phyloP scores from a whole-genome alignment of 2,329 filamentous ascomycete genomes.

The Graphiopsis chlorocephala region DNA sequence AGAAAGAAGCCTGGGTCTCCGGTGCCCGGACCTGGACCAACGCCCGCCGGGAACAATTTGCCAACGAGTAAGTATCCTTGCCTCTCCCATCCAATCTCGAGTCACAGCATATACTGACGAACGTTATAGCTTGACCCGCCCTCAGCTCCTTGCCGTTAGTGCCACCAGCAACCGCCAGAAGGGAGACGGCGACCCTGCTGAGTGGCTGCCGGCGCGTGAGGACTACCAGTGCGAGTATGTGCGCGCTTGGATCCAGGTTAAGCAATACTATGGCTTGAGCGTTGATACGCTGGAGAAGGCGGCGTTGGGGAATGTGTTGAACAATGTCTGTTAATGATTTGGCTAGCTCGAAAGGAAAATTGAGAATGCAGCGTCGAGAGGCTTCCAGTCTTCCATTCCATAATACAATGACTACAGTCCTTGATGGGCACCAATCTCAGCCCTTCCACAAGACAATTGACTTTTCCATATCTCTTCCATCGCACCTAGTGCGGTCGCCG shows the following conservation, averaged over 20 bases:
- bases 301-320: slow-evolving; percentile 15
- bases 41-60: slow-evolving; percentile 63
- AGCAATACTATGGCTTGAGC: slow-evolving; percentile 66
- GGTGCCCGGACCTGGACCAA: slow-evolving; percentile 73
- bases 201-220: slow-evolving; percentile 70
- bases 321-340: neutral
- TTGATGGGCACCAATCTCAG: neutral
- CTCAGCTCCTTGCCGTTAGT: slow-evolving; percentile 77
- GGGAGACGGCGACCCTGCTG: slow-evolving; percentile 69
- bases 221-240: slow-evolving; percentile 78
- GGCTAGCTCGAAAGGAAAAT: neutral
- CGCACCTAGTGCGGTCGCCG: neutral
- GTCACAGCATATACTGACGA: neutral
- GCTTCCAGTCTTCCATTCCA: no score
- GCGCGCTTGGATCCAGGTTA: slow-evolving; percentile 73
- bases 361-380: neutral
- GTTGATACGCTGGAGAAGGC: slow-evolving; percentile 70
- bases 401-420: no score
- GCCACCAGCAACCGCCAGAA: slow-evolving; percentile 72
- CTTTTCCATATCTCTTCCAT: neutral
- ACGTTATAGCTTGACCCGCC: slow-evolving; percentile 66
- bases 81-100: neutral
- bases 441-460: neutral
- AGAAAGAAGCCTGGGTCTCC: slow-evolving; percentile 42
- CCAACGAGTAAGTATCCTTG: slow-evolving; percentile 46